These are phyloP conservation scores for Angomonas ambiguus DNA, from an alignment of 208 protist genomes.

Conservation along the genomic window DNA sequence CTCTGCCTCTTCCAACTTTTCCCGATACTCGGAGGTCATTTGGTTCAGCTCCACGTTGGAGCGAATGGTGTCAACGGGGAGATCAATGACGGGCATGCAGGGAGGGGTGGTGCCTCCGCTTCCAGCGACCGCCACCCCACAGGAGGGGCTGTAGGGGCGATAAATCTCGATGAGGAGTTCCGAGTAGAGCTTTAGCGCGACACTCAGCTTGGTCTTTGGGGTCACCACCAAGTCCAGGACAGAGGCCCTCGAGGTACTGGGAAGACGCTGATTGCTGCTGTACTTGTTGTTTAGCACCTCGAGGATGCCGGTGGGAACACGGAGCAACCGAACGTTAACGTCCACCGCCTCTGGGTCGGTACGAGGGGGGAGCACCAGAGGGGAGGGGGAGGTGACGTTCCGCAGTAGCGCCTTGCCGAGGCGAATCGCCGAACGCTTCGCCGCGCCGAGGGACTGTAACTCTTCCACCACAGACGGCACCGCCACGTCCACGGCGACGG, in stretches of 20 bases:
- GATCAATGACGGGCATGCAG: slow-evolving; percentile 42
- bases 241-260: slow-evolving; percentile 34
- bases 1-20: slow-evolving; percentile 13
- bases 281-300: slow-evolving; percentile 55
- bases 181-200: slow-evolving; percentile 51
- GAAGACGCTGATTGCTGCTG: slow-evolving; percentile 50
- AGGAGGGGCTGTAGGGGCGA: slow-evolving; percentile 39
- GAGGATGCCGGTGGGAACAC: slow-evolving; percentile 39
- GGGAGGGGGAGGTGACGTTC: slow-evolving; percentile 24
- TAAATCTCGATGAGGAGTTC: slow-evolving; percentile 60
- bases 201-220: slow-evolving; percentile 53
- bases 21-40: slow-evolving; percentile 10
- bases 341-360: slow-evolving; percentile 24
- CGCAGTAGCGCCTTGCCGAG: slow-evolving; percentile 32
- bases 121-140: slow-evolving; percentile 27
- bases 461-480: slow-evolving; percentile 20
- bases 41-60: slow-evolving; percentile 34
- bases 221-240: slow-evolving; percentile 53
- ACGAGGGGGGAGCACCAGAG: slow-evolving; percentile 17
- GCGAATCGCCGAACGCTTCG: slow-evolving; percentile 19
- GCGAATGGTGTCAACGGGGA: slow-evolving; percentile 36
- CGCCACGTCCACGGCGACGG: slow-evolving; percentile 30
- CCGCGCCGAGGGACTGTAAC: slow-evolving; percentile 2
- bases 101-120: slow-evolving; percentile 33
- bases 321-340: slow-evolving; percentile 21